phyloP scores from a whole-genome alignment of 140 eudicot species.

The Anethum foeniculum region DNA sequence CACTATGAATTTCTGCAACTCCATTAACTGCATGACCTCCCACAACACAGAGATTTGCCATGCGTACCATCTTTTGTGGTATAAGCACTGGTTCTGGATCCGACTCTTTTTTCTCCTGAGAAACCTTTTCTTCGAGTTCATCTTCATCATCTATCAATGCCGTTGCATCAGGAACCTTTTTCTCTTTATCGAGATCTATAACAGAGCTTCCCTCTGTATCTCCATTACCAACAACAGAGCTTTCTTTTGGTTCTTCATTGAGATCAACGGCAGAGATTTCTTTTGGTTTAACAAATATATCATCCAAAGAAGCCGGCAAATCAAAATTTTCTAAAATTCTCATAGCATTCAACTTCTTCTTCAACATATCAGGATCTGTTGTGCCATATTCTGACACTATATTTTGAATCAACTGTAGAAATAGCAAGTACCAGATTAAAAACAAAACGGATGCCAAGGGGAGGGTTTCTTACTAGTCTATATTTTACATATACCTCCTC shows the following conservation, averaged over 20 bases:
- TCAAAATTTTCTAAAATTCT: slow-evolving; percentile 86
- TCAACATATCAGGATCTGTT: slow-evolving; percentile 53
- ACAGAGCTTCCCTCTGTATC: slow-evolving; percentile 39
- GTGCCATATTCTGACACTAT: slow-evolving; percentile 66
- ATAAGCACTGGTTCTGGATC: slow-evolving; percentile 39
- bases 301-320: slow-evolving; percentile 63
- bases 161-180: slow-evolving; percentile 28
- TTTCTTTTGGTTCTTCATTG: slow-evolving; percentile 24
- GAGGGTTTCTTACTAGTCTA: not conserved
- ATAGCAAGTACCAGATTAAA: slow-evolving; percentile 6
- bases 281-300: slow-evolving; percentile 49
- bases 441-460: not conserved
- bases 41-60: slow-evolving; percentile 95
- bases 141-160: slow-evolving; percentile 12
- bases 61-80: slow-evolving; percentile 72
- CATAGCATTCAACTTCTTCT: slow-evolving; percentile 56
- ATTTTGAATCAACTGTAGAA: slow-evolving; percentile 49
- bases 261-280: slow-evolving; percentile 28
- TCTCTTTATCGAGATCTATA: slow-evolving; percentile 25
- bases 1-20: slow-evolving; percentile 97
- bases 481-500: slow-evolving; percentile 51
- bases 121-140: slow-evolving; percentile 25
- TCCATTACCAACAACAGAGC: slow-evolving; percentile 48
- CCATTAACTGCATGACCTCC: slow-evolving; percentile 99
- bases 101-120: slow-evolving; percentile 19